Evolutionary conservation across 1,139 yeast genomes (phyloP), one percentile per base, ranked within the genome.

Genomic region (Suhomyces bribrorum): DNA sequence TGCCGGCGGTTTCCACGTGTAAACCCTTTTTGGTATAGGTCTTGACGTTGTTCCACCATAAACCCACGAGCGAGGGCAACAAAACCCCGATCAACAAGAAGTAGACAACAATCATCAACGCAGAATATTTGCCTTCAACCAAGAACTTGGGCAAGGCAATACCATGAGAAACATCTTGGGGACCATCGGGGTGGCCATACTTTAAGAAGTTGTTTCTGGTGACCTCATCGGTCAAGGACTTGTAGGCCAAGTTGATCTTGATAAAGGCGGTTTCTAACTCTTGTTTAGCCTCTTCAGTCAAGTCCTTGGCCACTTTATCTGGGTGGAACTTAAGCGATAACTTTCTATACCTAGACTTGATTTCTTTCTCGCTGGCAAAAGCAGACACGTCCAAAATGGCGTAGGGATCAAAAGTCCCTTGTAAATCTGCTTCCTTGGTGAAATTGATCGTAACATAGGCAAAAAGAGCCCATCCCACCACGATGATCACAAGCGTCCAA

Each of bases 151-250:
- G 99, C 50, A 94, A 68, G 0, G 97, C 99, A 62, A 94, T 89
- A 41, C 98, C 98, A 59, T 88, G 97, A n/a, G 84, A 70, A n/a
- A 86, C 75, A 32, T 87, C 87, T 61, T 88, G 96, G 34, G 95
- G 96, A 28, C 98, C 98, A 65, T 94, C 98, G 5, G 99, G 99
- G 59, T 94, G 96, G 32, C 99, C 99, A 56, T 83, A 92, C 54
- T 79, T 83, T 56, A 84, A 69, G 59, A 78, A 90, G 61, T 94
- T 94, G 49, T 86, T 87, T 53, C 82, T 82, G 8, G 89, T 81
- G 24, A 74, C 79, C 50, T 87, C 96, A 62, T 94, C 98, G 9
- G 98, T 94, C 50, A 94, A 75, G 0, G 98, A 88, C 62, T 89
- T 86, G 65, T 94, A 89, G 18, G 99, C 99, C 62, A 87, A 86